phyloP scores from a whole-genome alignment of 176 grass and related monocot species.

The Ampelocalamus luodianensis region DNA sequence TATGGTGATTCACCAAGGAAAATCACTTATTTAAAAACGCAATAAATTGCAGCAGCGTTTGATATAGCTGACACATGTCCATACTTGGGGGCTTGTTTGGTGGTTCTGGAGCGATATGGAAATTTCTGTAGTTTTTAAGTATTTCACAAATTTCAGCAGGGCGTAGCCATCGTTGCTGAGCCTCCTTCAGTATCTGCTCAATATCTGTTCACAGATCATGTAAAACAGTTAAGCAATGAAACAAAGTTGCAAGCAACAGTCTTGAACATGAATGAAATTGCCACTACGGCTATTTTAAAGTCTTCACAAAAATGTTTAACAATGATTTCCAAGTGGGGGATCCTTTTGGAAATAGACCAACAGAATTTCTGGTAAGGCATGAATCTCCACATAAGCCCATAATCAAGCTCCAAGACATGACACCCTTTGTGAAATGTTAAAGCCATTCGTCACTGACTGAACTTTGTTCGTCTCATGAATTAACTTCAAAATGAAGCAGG shows the following conservation, averaged over 20 bases:
- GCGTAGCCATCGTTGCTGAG: slow-evolving; percentile 81
- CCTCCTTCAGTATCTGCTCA: slow-evolving; percentile 79
- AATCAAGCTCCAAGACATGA: neutral
- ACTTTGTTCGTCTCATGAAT: neutral
- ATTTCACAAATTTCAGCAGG: slow-evolving; percentile 95
- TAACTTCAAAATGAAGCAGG: slow-evolving; percentile 4
- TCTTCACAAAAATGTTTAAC: neutral
- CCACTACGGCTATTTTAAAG: neutral
- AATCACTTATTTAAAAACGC: neutral
- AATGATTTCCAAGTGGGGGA: neutral
- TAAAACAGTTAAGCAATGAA: slow-evolving; percentile 8
- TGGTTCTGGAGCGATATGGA: slow-evolving; percentile 78
- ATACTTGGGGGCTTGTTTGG: slow-evolving; percentile 84
- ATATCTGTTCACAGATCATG: slow-evolving; percentile 69
- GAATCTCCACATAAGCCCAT: neutral
- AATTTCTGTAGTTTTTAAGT: slow-evolving; percentile 74
- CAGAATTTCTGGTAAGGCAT: neutral
- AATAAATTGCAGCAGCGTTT: neutral
- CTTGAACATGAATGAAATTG: neutral
- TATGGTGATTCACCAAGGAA: neutral
- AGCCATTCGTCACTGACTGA: neutral
- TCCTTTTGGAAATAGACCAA: neutral
- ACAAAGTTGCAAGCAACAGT: neutral
- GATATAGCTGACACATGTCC: slow-evolving; percentile 5
- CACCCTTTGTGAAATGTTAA: neutral